Evolutionary conservation across 2,329 filamentous ascomycete species (phyloP), one percentile per base, ranked within the genome.

Genomic region (Venturia pyrina): DNA sequence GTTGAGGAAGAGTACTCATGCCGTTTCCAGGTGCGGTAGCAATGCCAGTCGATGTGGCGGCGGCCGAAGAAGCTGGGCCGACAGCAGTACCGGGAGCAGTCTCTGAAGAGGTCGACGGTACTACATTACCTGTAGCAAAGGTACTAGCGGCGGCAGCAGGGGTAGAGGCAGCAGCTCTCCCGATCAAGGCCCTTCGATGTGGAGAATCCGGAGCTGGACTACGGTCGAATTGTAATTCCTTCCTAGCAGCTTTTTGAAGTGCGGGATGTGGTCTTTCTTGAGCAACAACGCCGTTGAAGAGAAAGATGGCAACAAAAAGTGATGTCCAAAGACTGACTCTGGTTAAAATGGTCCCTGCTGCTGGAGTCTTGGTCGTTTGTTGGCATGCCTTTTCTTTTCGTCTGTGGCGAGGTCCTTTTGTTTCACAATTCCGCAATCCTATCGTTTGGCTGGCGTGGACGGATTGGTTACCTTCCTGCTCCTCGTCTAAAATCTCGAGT

Each of bases 1-100:
- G 76, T 32, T 70, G 69, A 5, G 80, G 80, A 19, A 81, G 65
- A 62, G 40, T 11, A 24, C 41, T 17, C 41, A 3, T 65, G 17
- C 15, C 21, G 17, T 40, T 44, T 37, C 4, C 53, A n/a, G 53
- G 32, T n/a, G 62, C 62, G n/a, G 62, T 64, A n/a, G 44, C 44
- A n/a, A 64, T 53, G 5, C 44, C 40, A 28, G 28, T 62, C 5
- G 44, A 28, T 34, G 43, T 43, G 24, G 60, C 40, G 17, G 60
- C 19, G 37, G 60, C 60, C 37, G 60, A 28, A 13, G 60, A 37
- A 34, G 44, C 62, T 37, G 62, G 28, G 8, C 41, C 62, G 28
- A 63, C 44, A 28, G 62, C 41, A 21, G 59, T 44, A 21, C 19
- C 59, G 11, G 59, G 21, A 21, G 34, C 34, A 28, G 40, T 59